Evolutionary conservation across 805 yeast genomes (phyloP), one percentile per base, ranked within the genome.

Genomic region (Danielozyma ontarioensis): DNA sequence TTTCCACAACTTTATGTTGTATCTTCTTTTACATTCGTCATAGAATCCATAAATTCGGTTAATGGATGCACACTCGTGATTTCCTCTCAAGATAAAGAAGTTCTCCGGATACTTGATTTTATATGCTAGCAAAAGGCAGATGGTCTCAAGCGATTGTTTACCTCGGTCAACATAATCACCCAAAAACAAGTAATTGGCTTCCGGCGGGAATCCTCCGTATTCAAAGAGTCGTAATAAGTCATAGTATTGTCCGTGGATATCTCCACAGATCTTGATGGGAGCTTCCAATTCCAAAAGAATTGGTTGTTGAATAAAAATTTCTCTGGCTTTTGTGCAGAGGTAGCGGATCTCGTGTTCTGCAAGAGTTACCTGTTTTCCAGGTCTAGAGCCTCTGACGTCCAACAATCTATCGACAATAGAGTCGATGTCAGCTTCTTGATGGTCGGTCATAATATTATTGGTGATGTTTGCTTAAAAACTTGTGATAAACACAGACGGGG

Each of bases 131-230:
- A 90, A 70, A 45, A 90, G 69, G 64, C 97, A 90, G 53, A 90
- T 90, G 13, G 97, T 93, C 64, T 90, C 98, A 50, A 93, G 69
- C 19, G 96, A 86, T 70, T 93, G 97, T 59, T 89, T 88, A 55
- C 98, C 98, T 73, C 98, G 83, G 70, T 90, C 98, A 46, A 90
- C 98, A 57, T 90, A 90, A 72, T 90, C 98, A 46, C 98, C 98
- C 39, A 90, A 67, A 58, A 90, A 90, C 51, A 90, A 70, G 68
- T 90, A 90, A 69, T 90, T 90, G 13, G 97, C 95, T 62, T 93
- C 97, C 10, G 98, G 98, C 2, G 98, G 98, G 73, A 93, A 90
- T 2, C 97, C 98, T 51, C 98, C 97, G 57, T 90, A 90, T 69
- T 93, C 97, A 54, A 90, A 90, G 51, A 90, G 76, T 64, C 98